These are phyloP conservation scores for Paecilomyces variotii DNA, from an alignment of 2,329 filamentous ascomycete genomes.

Conservation along the genomic window DNA sequence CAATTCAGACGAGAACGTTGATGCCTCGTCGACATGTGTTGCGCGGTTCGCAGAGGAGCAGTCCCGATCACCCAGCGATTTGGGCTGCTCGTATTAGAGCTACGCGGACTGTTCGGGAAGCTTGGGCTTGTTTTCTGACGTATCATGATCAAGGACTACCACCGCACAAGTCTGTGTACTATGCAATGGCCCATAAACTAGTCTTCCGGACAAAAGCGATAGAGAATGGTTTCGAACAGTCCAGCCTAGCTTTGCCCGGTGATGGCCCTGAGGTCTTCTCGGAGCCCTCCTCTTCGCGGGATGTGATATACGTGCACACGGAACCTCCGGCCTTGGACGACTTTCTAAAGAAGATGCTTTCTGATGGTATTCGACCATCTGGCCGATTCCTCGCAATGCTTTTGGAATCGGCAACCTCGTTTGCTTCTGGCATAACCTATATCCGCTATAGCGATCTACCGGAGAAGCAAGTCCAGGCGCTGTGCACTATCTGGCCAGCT, in stretches of 20 bases:
- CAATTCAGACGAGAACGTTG: constrained; percentile 51
- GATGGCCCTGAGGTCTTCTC: constrained; percentile 49
- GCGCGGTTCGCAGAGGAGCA: constrained; percentile 2
- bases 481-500: constrained; percentile 19
- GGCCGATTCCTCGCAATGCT: constrained; percentile 42
- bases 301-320: constrained; percentile 49
- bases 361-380: constrained; percentile 35
- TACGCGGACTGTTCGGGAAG: constrained; percentile 54
- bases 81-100: constrained; percentile 53
- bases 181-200: constrained; percentile 52
- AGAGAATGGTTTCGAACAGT: constrained; percentile 12
- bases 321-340: constrained; percentile 45
- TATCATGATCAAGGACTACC: constrained; percentile 39
- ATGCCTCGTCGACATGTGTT: constrained; percentile 23
- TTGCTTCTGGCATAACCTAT: constrained; percentile 36
- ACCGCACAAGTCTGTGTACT: constrained; percentile 39
- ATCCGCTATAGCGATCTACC: constrained; percentile 30
- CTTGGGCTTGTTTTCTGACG: constrained; percentile 57
- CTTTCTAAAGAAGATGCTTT: constrained; percentile 45
- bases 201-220: constrained; percentile 28
- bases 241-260: constrained; percentile 40
- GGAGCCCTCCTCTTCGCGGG: constrained; percentile 48
- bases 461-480: constrained; percentile 19
- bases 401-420: constrained; percentile 35
- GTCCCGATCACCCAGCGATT: constrained; percentile 23